phyloP scores from a whole-genome alignment of 2,329 filamentous ascomycete species.

The Anisogramma anomala region DNA sequence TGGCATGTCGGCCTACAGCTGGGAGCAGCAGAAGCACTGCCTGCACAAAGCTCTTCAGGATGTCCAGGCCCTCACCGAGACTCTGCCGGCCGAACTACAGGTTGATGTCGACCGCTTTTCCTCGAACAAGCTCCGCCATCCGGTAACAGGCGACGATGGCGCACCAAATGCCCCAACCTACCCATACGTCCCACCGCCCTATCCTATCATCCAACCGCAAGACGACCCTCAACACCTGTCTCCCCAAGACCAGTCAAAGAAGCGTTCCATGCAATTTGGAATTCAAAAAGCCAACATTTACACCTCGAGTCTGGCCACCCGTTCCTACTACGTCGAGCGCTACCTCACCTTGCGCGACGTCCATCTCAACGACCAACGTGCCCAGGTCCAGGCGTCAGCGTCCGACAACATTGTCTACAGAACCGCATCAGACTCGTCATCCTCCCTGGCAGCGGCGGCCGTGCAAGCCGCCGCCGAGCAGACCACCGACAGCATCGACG shows the following conservation, averaged over 20 bases:
- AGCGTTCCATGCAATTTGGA: slow-evolving; percentile 61
- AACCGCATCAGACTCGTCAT: slow-evolving; percentile 21
- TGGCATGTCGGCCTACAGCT: slow-evolving; percentile 65
- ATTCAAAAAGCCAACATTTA: slow-evolving; percentile 91
- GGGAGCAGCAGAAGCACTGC: slow-evolving; percentile 64
- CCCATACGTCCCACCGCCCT: slow-evolving; percentile 41
- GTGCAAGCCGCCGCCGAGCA: slow-evolving; percentile 32
- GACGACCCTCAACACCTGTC: slow-evolving; percentile 41
- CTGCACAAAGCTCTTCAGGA: slow-evolving; percentile 59
- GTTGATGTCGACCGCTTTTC: slow-evolving; percentile 33
- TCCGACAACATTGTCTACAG: slow-evolving; percentile 25
- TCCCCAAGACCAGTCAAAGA: slow-evolving; percentile 36
- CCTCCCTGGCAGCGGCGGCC: slow-evolving; percentile 25
- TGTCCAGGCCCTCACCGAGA: slow-evolving; percentile 57
- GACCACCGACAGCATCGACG: slow-evolving; percentile 51
- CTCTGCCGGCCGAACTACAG: slow-evolving; percentile 54
- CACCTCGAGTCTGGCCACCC: slow-evolving; percentile 65
- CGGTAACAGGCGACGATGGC: slow-evolving; percentile 18
- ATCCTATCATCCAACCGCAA: slow-evolving; percentile 32
- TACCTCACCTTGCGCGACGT: slow-evolving; percentile 69
- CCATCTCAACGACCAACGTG: slow-evolving; percentile 37
- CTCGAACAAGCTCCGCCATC: slow-evolving; percentile 26
- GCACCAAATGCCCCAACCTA: slow-evolving; percentile 35
- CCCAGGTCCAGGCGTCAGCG: slow-evolving; percentile 22
- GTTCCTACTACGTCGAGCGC: slow-evolving; percentile 76